Conservation (phyloP, 495 filamentous ascomycete species). For the Penicillium daleae region DNA sequence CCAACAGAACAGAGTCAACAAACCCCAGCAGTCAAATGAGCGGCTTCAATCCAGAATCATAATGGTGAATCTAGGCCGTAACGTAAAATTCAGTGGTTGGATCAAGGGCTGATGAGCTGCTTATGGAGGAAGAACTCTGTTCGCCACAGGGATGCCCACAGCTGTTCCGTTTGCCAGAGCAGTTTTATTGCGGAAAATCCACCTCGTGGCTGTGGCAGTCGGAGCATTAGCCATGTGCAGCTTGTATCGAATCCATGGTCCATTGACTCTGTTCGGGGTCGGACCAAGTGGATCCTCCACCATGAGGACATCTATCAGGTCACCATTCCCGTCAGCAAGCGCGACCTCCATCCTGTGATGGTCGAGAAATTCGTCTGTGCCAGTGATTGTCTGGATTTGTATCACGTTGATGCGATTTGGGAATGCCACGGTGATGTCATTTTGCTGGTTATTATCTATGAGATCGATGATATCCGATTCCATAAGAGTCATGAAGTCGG, state of each 20-base stretch:
- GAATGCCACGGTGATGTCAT: neutral
- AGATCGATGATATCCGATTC: neutral
- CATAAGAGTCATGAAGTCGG: neutral
- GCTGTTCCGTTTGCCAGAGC: neutral
- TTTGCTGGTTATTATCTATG: neutral
- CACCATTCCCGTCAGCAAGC: neutral
- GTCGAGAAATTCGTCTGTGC: neutral
- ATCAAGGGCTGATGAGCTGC: neutral
- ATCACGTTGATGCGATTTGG: neutral
- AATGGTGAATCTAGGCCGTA: neutral
- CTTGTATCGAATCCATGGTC: neutral
- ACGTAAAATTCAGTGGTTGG: neutral
- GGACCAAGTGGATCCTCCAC: neutral
- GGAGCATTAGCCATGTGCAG: neutral
- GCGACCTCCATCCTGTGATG: neutral
- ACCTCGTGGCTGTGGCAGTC: accelerated
- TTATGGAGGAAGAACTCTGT: neutral
- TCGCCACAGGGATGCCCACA: neutral
- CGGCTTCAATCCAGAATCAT: neutral
- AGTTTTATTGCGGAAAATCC: neutral
- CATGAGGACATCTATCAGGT: neutral
- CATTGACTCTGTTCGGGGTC: neutral
- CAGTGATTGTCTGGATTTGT: neutral
- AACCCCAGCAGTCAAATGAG: neutral
- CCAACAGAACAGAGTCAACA: neutral